Base-by-base conservation (phyloP, 129 eudicot species). In the Lactuca saligna region DNA sequence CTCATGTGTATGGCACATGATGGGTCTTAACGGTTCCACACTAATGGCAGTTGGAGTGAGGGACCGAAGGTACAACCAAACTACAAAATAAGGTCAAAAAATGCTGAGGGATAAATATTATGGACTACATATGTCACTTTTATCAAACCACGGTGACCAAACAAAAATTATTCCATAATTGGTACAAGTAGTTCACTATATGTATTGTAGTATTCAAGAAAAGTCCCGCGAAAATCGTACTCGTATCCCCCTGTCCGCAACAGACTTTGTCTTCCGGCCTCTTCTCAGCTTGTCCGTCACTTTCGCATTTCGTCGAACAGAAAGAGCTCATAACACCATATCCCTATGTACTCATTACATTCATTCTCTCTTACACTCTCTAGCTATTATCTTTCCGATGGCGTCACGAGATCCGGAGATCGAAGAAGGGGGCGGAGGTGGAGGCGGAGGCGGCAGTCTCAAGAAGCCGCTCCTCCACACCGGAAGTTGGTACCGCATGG, bases 401-500 rank as follows among this genome's bases (percentile, higher is more conserved):
- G 75, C 80, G 14, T 53, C 80, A 61, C 80, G 80, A 42, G 80
- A 76, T 41, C 80, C 75, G 0, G 80, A 76, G 75, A 76, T 76
- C 70, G 80, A 68, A 3, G 80, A 76, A 5, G 78, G 71, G 2
- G 87, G 79, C 57, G 51, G 57, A 13, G 88, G 78, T 15, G 71
- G 80, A 12, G 71, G 77, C 7, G 68, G 57, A 13, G 88, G 78
- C 17, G 83, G 83, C 76, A 91, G 81, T 70, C 84, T 87, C 60
- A 80, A 89, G 44, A 90, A 87, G 88, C 97, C 97, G 6, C 80
- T 90, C 25, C 69, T 90, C 15, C 97, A 87, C 54, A 84, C 91
- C 8, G 91, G 97, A 3, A 90, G 96, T 65, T 88, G 96, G 96
- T 88, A 88, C 63, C 85, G 89, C 3, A 78, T 87, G 84, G 65